Conservation (phyloP, 768 basidiomycete species). For the Phaffia australis region DNA sequence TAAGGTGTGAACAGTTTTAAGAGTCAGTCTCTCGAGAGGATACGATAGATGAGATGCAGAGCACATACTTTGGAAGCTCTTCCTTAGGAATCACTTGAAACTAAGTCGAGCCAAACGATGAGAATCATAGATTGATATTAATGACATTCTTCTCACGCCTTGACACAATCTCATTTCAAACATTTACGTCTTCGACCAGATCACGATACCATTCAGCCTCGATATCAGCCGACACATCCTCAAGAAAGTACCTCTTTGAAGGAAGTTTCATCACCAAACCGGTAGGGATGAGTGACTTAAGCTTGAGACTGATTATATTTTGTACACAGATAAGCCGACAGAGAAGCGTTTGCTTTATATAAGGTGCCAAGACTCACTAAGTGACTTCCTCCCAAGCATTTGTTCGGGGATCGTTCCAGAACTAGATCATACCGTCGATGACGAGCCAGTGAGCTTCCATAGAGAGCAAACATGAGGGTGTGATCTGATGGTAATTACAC, state of each 20-base stretch:
- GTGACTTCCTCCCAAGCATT: conserved; percentile 19
- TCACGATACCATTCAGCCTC: conserved; percentile 16
- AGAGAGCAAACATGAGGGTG: conserved; percentile 7
- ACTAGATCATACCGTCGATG: background rate
- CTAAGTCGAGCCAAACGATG: background rate
- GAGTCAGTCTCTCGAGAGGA: no score
- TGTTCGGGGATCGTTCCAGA: conserved; percentile 21
- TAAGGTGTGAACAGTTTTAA: background rate
- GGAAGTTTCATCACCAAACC: conserved; percentile 19
- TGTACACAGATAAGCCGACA: background rate
- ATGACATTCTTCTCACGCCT: background rate
- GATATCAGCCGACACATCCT: conserved; percentile 5
- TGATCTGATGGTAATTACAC: background rate
- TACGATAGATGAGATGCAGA: background rate
- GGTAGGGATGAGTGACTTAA: conserved; percentile 21
- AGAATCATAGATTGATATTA: background rate
- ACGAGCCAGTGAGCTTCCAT: background rate
- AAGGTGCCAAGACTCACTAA: background rate
- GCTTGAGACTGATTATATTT: background rate
- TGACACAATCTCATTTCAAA: background rate
- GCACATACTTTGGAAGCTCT: no score
- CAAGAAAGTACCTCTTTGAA: conserved; percentile 13
- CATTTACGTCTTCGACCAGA: conserved; percentile 20
- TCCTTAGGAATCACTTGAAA: background rate
- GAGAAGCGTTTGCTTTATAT: background rate